Evolutionary conservation across 306 rosid genomes (phyloP).

Genomic region (Notholithocarpus densiflorus): DNA sequence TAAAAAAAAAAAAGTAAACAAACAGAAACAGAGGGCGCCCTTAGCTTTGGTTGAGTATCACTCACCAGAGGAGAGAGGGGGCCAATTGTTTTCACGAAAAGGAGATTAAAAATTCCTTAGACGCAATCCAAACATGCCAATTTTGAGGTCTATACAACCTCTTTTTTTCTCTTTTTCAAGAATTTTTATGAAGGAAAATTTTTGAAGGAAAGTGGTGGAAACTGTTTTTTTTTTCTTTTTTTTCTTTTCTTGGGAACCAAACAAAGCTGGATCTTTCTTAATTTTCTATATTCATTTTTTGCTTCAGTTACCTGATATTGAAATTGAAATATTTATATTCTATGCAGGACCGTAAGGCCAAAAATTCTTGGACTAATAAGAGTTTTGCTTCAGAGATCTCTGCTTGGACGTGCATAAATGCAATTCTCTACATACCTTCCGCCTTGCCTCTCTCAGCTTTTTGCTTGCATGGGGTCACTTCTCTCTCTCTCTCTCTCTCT

Average conservation of each 20-base stretch:
- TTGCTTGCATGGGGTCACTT: slow-evolving; percentile 75
- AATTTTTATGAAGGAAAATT: background rate
- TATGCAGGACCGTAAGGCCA: slow-evolving; percentile 25
- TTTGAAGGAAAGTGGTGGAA: background rate
- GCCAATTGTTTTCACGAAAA: slow-evolving; percentile 15
- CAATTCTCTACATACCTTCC: slow-evolving; percentile 46
- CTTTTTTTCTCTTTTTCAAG: background rate
- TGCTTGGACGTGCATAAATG: slow-evolving; percentile 44
- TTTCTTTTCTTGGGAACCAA: slow-evolving; percentile 7
- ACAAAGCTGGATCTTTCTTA: slow-evolving; percentile 14
- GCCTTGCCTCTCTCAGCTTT: slow-evolving; percentile 53
- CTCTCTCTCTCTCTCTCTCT: slow-evolving; percentile 23
- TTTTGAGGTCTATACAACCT: slow-evolving; percentile 16
- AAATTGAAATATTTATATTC: background rate
- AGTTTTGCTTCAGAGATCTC: slow-evolving; percentile 32
- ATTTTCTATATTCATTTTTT: background rate
- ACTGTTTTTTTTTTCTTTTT: background rate
- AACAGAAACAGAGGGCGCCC: background rate
- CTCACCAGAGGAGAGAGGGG: slow-evolving; percentile 6
- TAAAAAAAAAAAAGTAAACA: background rate
- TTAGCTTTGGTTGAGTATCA: slow-evolving; percentile 25
- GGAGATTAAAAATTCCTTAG: background rate
- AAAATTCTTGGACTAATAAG: slow-evolving; percentile 21
- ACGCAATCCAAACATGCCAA: slow-evolving; percentile 31
- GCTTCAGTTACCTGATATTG: slow-evolving; percentile 9